Evolutionary conservation across 352 stramenopile species (phyloP), one percentile per base, ranked within the genome.

Genomic region (Globisporangium alternatum): DNA sequence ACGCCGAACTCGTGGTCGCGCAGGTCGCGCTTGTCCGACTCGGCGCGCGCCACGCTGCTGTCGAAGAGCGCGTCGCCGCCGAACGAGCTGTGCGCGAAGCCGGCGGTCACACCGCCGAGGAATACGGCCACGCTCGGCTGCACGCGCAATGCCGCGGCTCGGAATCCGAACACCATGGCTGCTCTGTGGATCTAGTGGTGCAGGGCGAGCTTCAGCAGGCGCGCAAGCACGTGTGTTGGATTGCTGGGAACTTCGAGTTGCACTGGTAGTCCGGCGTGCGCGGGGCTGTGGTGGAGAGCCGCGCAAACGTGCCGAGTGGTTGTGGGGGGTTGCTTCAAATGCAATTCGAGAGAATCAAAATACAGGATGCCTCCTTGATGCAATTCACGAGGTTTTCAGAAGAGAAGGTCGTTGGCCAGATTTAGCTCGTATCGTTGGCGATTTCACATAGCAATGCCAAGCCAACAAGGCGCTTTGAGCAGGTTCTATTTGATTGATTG

Each of bases 1-100:
- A 95, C 81, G 51, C 87, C 87, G 53, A 95, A 95, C 72, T 95
- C 87, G 15, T 90, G 77, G 70, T 95, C 87, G 51, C 87, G 82
- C 60, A 95, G 72, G 70, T 93, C 81, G 69, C 79, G 81, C 71
- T 89, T 90, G 58, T 90, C 81, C 41, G 67, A 71, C 68, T 90
- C 74, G 44, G 74, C 68, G 45, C 62, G 72, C 37, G 80, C 74
- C 12, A 67, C 28, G 15, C 25, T 62, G 25, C 67, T 69, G 13
- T 37, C 35, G 54, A 61, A 58, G 37, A 67, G 28, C 61, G 53
- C 45, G 21, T 67, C 62, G 51, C 53, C 37, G 48, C 69, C 64
- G 17, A 75, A 60, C 65, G 67, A 77, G 55, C 71, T 70, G 67
- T 87, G 80, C 51, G 67, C 67, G 45, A 77, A 65, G 25, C 79